These are phyloP conservation scores for Cryptosporidium tyzzeri DNA, from an alignment of 169 alveolate genomes.

Conservation along the genomic window DNA sequence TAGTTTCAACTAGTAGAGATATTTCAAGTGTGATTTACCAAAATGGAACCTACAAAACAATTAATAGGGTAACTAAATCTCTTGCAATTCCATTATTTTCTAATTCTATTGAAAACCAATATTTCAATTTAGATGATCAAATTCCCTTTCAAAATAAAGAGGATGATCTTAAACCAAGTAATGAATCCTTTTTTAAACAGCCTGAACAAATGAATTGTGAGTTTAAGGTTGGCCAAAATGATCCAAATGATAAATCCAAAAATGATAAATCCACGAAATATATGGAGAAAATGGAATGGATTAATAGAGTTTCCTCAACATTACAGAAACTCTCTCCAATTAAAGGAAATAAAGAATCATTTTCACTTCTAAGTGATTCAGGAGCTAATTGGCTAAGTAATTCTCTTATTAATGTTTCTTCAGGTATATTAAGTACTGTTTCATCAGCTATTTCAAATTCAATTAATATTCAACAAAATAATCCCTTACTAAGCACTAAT, in stretches of 20 bases:
- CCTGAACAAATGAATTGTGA: neutral
- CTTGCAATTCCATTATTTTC: constrained; percentile 53
- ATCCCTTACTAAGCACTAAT: neutral
- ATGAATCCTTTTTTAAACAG: neutral
- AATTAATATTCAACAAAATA: neutral
- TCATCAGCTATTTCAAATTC: constrained; percentile 37
- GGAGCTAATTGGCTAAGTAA: constrained; percentile 61
- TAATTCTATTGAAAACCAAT: constrained; percentile 25
- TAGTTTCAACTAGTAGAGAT: constrained; percentile 20
- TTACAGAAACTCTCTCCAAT: constrained; percentile 60
- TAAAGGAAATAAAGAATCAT: constrained; percentile 33
- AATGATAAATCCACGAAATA: neutral
- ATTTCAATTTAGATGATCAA: neutral
- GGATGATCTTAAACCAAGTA: neutral
- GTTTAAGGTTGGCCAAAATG: neutral
- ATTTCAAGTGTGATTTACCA: constrained; percentile 51
- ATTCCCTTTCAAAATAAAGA: neutral
- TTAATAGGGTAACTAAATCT: constrained; percentile 59
- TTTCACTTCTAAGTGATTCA: constrained; percentile 42
- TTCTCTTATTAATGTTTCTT: constrained; percentile 47
- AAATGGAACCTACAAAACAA: constrained; percentile 36
- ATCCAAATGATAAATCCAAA: neutral
- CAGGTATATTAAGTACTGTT: constrained; percentile 47
- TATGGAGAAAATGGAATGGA: constrained; percentile 47
- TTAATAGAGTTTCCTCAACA: constrained; percentile 38